Base-by-base conservation (phyloP, 768 basidiomycete species). In the Psilocybe subaeruginosa region DNA sequence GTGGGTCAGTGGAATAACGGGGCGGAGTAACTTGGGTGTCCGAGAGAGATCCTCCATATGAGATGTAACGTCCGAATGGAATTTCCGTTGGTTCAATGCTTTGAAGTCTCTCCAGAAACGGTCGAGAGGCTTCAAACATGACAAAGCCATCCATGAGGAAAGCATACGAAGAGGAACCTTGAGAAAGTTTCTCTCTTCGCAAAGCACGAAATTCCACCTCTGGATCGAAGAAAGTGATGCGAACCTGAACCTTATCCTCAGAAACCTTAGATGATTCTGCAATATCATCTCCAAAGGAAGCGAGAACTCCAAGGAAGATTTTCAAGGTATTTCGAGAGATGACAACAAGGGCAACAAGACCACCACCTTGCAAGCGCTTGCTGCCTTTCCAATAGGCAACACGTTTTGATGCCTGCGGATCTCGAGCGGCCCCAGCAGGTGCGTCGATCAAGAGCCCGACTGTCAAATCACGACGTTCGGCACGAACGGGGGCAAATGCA, bases 311-410 rank as follows among this genome's bases (percentile, higher is more conserved):
- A 11, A 91, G 79, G 65, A 83, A 79, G 19, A 85, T 77, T 17
- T 75, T 70, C 12, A 78, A 66, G 2, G 67, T 64, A 1, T 57
- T 50, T 57, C 64, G 62, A 0, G 66, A 70, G 48, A 78, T 69
- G 76, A 83, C 82, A 17, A 89, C 71, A 6, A 91, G 78, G 5
- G 83, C 89, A n/a, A 92, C 77, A 12, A 92, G 82, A n/a, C 82
- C 82, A 0, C 91, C 89, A 59, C 80, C 77, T 56, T 82, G 76
- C 7, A 92, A 78, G 0, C 86, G 78, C 61, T 86, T 87, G 8
- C 85, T 77, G 29, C 80, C 74, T 66, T 90, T 81, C 91, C 90
- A 92, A 69, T 81, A 91, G 3, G 75, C 74, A 1, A 66, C 74
- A 6, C 90, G 82, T 23, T 71, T 75, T 27, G 69, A 69, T 3